A percentile compares a stretch with the other conserved stretches of the same genome.
These are phyloP conservation scores for Trichoderma guizhouense DNA, from an alignment of 2,329 filamentous ascomycete species.

Conservation along the genomic window DNA sequence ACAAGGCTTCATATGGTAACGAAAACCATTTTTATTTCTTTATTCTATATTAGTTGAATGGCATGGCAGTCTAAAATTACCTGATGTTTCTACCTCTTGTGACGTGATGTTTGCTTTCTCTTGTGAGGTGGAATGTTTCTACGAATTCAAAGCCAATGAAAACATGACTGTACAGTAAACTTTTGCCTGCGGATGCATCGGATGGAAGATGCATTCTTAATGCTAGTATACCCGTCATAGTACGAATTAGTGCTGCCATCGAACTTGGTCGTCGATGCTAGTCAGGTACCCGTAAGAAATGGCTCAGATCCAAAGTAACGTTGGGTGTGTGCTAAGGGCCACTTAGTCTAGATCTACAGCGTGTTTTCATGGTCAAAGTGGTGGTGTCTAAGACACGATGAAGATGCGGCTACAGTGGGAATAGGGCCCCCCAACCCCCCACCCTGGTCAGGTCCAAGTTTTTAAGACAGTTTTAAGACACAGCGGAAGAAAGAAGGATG, in stretches of 20 bases:
- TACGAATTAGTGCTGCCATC: neutral
- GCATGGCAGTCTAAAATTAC: constrained; percentile 7
- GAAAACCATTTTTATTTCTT: constrained; percentile 16
- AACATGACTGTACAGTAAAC: neutral
- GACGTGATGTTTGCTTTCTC: neutral
- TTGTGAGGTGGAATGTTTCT: neutral
- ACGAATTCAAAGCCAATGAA: neutral
- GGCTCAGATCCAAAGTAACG: neutral
- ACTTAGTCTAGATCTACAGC: neutral
- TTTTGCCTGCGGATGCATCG: neutral
- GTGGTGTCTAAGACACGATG: neutral
- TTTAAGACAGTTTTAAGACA: neutral
- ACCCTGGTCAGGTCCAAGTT: no score
- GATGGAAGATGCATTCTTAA: neutral
- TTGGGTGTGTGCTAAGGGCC: neutral
- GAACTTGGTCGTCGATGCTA: neutral
- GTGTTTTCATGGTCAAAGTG: neutral
- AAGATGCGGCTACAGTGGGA: neutral
- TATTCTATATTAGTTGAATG: constrained; percentile 17
- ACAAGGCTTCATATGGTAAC: constrained; percentile 12
- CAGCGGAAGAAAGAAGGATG: neutral
- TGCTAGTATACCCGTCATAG: neutral
- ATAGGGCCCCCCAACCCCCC: neutral
- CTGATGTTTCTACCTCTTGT: neutral
- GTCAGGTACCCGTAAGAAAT: neutral